phyloP scores from a whole-genome alignment of 2,329 filamentous ascomycete species.

The Cercospora berteroae region DNA sequence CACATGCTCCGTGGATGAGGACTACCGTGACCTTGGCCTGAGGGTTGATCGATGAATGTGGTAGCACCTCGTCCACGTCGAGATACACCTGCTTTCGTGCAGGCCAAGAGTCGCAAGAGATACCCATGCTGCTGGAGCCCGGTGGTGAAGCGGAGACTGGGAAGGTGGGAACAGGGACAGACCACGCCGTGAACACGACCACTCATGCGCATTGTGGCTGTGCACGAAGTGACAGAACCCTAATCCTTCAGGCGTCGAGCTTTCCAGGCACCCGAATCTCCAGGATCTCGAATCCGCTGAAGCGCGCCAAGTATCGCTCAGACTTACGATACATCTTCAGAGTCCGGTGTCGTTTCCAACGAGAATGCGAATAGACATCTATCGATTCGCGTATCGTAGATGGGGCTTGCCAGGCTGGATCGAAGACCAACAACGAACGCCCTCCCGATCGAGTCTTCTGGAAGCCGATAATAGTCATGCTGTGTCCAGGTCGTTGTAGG shows the following conservation, averaged over 20 bases:
- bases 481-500: slow-evolving; percentile 86
- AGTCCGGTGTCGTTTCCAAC: slow-evolving; percentile 11
- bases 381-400: slow-evolving; percentile 54
- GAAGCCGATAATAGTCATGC: slow-evolving; percentile 82
- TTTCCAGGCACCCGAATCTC: slow-evolving; percentile 8
- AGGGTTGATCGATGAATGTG: slow-evolving; percentile 16
- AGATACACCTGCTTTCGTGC: neutral
- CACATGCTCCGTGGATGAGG: slow-evolving; percentile 30
- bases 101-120: neutral
- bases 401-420: slow-evolving; percentile 76
- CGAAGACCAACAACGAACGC: slow-evolving; percentile 75
- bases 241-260: neutral
- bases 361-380: slow-evolving; percentile 45
- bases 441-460: slow-evolving; percentile 66
- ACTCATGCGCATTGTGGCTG: neutral
- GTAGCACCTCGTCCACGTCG: slow-evolving; percentile 1
- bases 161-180: neutral
- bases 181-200: neutral
- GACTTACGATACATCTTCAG: slow-evolving; percentile 72
- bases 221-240: neutral
- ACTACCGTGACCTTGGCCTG: slow-evolving; percentile 23
- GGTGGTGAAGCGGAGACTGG: neutral
- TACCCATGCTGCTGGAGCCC: neutral
- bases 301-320: slow-evolving; percentile 64
- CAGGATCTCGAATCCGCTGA: slow-evolving; percentile 70